These are phyloP conservation scores for Chaetomiaceae sp. DNA, from an alignment of 2,329 filamentous ascomycete species.

Conservation along the genomic window DNA sequence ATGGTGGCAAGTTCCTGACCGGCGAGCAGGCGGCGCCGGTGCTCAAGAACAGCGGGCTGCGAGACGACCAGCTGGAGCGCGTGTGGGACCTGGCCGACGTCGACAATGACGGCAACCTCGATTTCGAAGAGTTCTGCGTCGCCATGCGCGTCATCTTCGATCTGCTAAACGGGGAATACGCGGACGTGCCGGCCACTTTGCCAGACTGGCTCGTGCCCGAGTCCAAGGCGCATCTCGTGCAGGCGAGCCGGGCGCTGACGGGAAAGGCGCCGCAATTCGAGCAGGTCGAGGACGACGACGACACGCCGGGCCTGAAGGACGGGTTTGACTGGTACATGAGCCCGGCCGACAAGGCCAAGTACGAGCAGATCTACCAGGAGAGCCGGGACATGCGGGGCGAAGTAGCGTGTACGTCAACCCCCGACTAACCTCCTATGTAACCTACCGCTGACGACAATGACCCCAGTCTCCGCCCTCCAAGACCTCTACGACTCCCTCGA, in stretches of 20 bases:
- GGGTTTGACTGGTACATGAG: constrained; percentile 99
- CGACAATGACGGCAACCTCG: constrained; percentile 92
- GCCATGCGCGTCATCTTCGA: constrained; percentile 98
- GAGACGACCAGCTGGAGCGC: constrained; percentile 78
- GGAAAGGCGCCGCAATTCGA: constrained; percentile 81
- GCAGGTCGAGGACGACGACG: constrained; percentile 68
- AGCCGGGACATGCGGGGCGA: constrained; percentile 85
- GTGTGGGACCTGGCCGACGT: constrained; percentile 98
- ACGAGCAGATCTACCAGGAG: constrained; percentile 95
- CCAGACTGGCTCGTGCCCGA: constrained; percentile 98
- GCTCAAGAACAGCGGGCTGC: constrained; percentile 59
- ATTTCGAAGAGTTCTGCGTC: constrained; percentile 99
- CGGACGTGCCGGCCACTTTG: constrained; percentile 77
- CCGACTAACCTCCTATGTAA: not conserved
- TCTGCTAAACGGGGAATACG: constrained; percentile 89
- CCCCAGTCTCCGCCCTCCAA: constrained; percentile 67
- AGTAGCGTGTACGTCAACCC: constrained; percentile 58
- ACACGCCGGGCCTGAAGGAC: constrained; percentile 81
- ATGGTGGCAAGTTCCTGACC: constrained; percentile 56
- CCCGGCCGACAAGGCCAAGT: constrained; percentile 83
- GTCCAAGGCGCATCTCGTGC: constrained; percentile 85
- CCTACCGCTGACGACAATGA: not conserved
- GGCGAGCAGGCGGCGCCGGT: constrained; percentile 59
- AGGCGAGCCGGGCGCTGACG: constrained; percentile 74
- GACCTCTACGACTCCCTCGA: constrained; percentile 80